Conservation (phyloP, 495 filamentous ascomycete species). For the Talaromyces ruber region DNA sequence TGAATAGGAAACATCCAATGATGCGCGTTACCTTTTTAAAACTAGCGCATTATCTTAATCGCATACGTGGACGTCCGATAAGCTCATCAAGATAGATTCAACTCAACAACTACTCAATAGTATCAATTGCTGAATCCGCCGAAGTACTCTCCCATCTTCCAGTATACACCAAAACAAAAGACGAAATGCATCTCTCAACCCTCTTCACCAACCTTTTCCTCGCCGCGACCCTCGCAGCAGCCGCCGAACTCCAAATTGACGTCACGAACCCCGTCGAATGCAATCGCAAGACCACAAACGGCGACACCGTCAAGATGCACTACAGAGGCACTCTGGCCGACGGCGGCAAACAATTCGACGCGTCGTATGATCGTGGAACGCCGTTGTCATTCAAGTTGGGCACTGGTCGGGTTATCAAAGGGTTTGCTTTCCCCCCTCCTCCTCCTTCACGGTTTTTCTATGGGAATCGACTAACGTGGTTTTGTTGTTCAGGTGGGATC, state of each 20-base stretch:
- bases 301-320: constrained; percentile 77
- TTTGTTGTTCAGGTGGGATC: constrained; percentile 62
- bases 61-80: background rate
- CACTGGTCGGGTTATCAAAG: constrained; percentile 76
- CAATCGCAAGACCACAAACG: constrained; percentile 62
- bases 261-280: constrained; percentile 63
- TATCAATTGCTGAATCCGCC: no score
- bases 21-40: background rate
- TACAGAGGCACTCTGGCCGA: constrained; percentile 69
- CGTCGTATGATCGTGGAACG: constrained; percentile 59
- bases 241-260: constrained; percentile 58
- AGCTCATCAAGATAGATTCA: background rate
- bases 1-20: background rate
- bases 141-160: no score
- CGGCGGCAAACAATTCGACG: constrained; percentile 46
- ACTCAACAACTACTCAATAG: background rate
- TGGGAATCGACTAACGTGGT: background rate
- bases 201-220: constrained; percentile 46
- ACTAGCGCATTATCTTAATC: background rate
- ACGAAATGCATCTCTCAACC: constrained; percentile 22
- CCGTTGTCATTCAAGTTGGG: constrained; percentile 78
- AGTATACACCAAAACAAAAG: background rate
- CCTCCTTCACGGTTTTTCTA: no score
- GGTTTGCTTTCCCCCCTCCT: constrained; percentile 34
- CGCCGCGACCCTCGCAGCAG: constrained; percentile 27